Evolutionary conservation across 1,284 basidiomycete genomes (phyloP), one percentile per base, ranked within the genome.

Genomic region (Coniophora puteana): DNA sequence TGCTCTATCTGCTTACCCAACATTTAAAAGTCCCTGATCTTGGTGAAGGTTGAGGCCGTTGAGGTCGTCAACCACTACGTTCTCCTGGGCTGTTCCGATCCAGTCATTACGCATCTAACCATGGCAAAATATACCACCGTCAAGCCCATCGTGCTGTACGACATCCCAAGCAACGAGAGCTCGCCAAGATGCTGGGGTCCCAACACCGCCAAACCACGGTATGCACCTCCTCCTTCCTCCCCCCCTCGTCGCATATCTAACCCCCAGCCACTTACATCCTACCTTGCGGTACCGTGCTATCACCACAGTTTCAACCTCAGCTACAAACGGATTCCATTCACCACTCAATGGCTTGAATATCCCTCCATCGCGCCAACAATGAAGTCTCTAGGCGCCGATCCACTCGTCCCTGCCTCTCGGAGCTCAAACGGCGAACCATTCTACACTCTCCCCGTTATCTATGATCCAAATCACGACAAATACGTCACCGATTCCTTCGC

Each of bases 311-410:
- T 57, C 30, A 41, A 48, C 3, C 46, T 64, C 8, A 61, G 59
- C 35, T 56, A 52, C 51, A 62, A 64, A 39, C 46, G 51, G 12
- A 40, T 64, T 4, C 49, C 55, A 0, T 61, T 53, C 45, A 49
- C 40, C 17, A 62, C 58, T 0, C 49, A 50, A 34, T 59, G 55
- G 52, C 42, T 64, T 34, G 60, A 63, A 23, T 60, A 54, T 40
- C 54, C 60, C 8, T 59, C 61, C 33, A 60, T 64, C 40, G 51
- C 43, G 21, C 38, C 46, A 6, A 34, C 48, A 13, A 50, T 47
- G 43, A 51, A 51, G 28, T 35, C 40, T 8, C 47, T 57, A 11
- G 57, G 54, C 1, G 53, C 56, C 4, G 32, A 42, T 12, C 56
- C 56, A 0, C 17, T 8, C 13, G 31, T 30, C 12, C 17, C 16